Percentiles rank a stretch among this genome's conserved stretches.
Conservation (phyloP, 2,329 filamentous ascomycete species). For the Penicillium griseofulvum region DNA sequence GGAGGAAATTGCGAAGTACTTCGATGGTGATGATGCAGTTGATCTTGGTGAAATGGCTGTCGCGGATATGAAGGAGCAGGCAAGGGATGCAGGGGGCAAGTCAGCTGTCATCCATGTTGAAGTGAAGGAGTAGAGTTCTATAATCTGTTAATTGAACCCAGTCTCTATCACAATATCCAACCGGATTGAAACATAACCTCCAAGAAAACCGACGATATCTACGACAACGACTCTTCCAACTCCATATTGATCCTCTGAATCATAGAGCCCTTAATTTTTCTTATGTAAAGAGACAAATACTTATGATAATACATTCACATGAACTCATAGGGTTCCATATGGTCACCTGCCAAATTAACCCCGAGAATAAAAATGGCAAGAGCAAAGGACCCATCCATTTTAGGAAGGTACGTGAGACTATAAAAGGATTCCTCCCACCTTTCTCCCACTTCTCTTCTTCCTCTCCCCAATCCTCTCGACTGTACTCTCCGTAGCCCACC, state of each 20-base stretch:
- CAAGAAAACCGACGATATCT: too few relatives aligned
- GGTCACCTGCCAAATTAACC: not conserved
- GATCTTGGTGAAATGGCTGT: not conserved
- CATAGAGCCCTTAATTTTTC: too few relatives aligned
- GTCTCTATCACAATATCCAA: too few relatives aligned
- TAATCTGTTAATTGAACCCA: too few relatives aligned
- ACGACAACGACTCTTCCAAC: too few relatives aligned
- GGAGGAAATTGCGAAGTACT: constrained; percentile 37
- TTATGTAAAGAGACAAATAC: not conserved
- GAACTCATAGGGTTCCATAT: not conserved
- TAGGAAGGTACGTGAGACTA: not conserved
- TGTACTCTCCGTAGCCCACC: not conserved
- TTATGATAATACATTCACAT: not conserved
- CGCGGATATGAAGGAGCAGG: not conserved
- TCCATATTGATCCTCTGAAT: not conserved
- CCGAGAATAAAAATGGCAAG: not conserved
- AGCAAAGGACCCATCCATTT: not conserved
- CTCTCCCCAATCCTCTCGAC: not conserved
- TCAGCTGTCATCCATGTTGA: not conserved
- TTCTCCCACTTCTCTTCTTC: not conserved
- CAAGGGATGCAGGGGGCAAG: not conserved
- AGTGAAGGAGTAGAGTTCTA: not conserved
- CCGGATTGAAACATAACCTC: too few relatives aligned
- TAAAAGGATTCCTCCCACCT: not conserved
- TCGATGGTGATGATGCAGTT: constrained; percentile 22